Conservation (phyloP, 345 rosid genomes). For the Brassica carinata region DNA sequence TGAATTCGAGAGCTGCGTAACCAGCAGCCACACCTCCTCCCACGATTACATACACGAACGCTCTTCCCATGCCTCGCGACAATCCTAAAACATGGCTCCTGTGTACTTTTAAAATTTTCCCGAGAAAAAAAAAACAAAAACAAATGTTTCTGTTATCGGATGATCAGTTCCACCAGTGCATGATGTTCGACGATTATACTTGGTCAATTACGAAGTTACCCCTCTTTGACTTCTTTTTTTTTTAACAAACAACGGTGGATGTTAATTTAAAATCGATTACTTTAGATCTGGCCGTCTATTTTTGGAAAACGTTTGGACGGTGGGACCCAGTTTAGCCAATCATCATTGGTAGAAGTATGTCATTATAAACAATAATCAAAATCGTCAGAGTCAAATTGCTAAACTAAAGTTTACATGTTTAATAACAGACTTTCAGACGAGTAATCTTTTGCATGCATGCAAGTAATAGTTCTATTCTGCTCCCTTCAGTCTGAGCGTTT, state of each 20-base stretch:
- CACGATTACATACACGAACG: constrained; percentile 85
- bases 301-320: not conserved
- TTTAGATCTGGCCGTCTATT: constrained; percentile 7
- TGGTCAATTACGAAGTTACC: not conserved
- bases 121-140: not conserved
- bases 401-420: not conserved
- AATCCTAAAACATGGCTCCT: constrained; percentile 24
- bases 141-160: constrained; percentile 24
- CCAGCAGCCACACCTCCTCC: constrained; percentile 99
- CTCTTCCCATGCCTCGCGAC: constrained; percentile 76
- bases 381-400: not conserved
- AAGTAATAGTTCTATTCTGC: too few relatives aligned
- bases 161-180: constrained; percentile 33
- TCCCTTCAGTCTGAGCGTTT: too few relatives aligned
- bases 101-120: not conserved
- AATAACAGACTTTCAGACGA: too few relatives aligned
- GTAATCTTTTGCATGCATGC: too few relatives aligned
- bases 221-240: constrained; percentile 5
- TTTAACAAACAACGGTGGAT: not conserved
- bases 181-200: constrained; percentile 20
- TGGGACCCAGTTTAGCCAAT: constrained; percentile 24
- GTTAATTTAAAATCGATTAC: not conserved
- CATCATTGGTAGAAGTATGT: constrained; percentile 9
- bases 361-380: not conserved
- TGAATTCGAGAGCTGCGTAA: constrained; percentile 93